Conservation (phyloP, 2,329 filamentous ascomycete genomes). For the Xylaria sp. region DNA sequence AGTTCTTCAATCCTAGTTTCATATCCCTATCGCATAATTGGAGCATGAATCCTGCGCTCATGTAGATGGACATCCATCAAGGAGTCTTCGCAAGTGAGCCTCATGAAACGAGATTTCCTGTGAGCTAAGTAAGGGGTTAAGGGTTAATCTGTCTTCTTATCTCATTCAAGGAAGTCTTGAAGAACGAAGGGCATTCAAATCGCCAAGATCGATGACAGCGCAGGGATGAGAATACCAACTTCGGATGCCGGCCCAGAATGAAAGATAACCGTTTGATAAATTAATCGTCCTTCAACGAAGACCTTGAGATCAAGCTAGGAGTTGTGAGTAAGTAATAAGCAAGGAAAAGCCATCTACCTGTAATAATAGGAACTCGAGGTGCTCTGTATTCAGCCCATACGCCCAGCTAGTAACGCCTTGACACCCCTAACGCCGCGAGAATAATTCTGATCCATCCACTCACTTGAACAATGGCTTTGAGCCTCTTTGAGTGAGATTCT, state of each 20-base stretch:
- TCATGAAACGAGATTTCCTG: neutral
- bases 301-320: slow-evolving; percentile 10
- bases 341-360: slow-evolving; percentile 21
- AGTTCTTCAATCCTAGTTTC: neutral
- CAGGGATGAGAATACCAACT: neutral
- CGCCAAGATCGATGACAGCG: neutral
- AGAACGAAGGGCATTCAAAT: neutral
- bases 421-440: slow-evolving; percentile 2
- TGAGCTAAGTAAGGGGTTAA: neutral
- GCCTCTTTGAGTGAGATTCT: slow-evolving; percentile 5
- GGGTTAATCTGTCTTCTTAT: no score
- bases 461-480: slow-evolving; percentile 6
- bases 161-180: neutral
- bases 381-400: slow-evolving; percentile 6
- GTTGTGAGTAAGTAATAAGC: neutral
- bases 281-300: slow-evolving; percentile 6
- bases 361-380: slow-evolving; percentile 18
- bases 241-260: neutral
- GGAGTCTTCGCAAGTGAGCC: no score
- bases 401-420: slow-evolving; percentile 10
- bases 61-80: neutral
- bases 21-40: no score
- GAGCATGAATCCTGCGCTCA: no score
- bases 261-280: neutral
- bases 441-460: neutral